Evolutionary conservation across 2,329 filamentous ascomycete species (phyloP).

Genomic region (Zalaria sp.): DNA sequence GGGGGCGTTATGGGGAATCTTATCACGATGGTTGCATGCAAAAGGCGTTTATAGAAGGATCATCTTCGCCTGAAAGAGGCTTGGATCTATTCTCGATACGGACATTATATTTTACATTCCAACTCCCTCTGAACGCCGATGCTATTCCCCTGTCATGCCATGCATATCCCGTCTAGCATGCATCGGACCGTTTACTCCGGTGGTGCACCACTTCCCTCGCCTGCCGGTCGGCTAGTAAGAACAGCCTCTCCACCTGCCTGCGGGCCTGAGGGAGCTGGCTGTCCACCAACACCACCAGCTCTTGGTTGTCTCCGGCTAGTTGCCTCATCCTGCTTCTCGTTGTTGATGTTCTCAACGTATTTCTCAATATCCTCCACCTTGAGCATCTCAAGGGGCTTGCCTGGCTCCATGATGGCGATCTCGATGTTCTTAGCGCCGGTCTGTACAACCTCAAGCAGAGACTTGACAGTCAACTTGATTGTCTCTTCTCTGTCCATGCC

Average conservation of each 20-base stretch:
- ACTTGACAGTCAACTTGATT: constrained; percentile 96
- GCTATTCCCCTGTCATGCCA: constrained; percentile 4
- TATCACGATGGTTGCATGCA: too few relatives aligned
- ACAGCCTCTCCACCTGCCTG: constrained; percentile 19
- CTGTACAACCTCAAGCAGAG: constrained; percentile 91
- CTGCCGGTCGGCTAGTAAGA: constrained; percentile 19
- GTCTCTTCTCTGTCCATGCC: constrained; percentile 94
- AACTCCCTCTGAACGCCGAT: constrained; percentile 9
- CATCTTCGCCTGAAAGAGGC: too few relatives aligned
- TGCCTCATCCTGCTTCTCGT: constrained; percentile 98
- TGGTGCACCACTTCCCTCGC: constrained; percentile 12
- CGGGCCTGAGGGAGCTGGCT: constrained; percentile 5
- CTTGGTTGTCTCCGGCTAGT: constrained; percentile 78
- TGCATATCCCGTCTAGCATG: background rate
- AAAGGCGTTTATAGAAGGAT: too few relatives aligned
- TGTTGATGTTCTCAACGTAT: constrained; percentile 97
- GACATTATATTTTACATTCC: background rate
- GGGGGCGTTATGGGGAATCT: too few relatives aligned
- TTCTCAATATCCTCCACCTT: constrained; percentile 91
- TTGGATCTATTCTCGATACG: too few relatives aligned
- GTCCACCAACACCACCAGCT: constrained; percentile 16
- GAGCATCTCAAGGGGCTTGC: constrained; percentile 82
- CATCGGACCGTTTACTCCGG: constrained; percentile 6
- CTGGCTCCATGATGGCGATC: constrained; percentile 94
- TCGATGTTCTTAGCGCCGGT: constrained; percentile 99